A percentile compares a stretch with the other conserved stretches of the same genome.
Conservation (phyloP, 179 eudicot species). For the Carnegiea gigantea region DNA sequence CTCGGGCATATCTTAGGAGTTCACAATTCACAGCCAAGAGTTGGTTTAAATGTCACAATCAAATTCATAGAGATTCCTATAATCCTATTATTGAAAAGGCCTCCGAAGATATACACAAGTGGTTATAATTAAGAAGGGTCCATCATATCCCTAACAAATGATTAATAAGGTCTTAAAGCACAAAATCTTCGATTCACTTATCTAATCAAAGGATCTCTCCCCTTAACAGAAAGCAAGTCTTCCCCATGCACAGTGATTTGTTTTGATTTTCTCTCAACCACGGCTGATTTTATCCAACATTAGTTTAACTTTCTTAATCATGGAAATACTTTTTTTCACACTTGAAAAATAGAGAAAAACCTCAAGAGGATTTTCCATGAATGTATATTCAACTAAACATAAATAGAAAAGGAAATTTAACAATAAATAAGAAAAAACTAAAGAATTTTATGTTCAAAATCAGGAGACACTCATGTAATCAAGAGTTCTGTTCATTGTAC, state of each 20-base stretch:
- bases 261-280: slow-evolving; percentile 13
- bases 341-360: neutral
- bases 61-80: slow-evolving; percentile 15
- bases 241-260: slow-evolving; percentile 15
- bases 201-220: slow-evolving; percentile 14
- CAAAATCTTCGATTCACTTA: slow-evolving; percentile 26
- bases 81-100: slow-evolving; percentile 1
- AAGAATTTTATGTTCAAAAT: too few relatives aligned
- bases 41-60: slow-evolving; percentile 29
- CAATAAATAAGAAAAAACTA: too few relatives aligned
- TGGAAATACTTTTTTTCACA: too few relatives aligned
- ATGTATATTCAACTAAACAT: too few relatives aligned
- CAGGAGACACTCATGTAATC: too few relatives aligned
- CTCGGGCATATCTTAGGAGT: slow-evolving; percentile 1
- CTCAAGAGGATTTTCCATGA: neutral
- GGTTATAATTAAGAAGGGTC: slow-evolving; percentile 8
- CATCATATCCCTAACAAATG: slow-evolving; percentile 13
- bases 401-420: too few relatives aligned
- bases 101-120: slow-evolving; percentile 3
- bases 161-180: slow-evolving; percentile 16
- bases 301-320: neutral
- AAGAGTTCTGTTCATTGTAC: too few relatives aligned
- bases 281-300: neutral
- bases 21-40: neutral
- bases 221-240: slow-evolving; percentile 14